phyloP scores from a whole-genome alignment of 495 filamentous ascomycete genomes.

The Venustampulla echinocandica region DNA sequence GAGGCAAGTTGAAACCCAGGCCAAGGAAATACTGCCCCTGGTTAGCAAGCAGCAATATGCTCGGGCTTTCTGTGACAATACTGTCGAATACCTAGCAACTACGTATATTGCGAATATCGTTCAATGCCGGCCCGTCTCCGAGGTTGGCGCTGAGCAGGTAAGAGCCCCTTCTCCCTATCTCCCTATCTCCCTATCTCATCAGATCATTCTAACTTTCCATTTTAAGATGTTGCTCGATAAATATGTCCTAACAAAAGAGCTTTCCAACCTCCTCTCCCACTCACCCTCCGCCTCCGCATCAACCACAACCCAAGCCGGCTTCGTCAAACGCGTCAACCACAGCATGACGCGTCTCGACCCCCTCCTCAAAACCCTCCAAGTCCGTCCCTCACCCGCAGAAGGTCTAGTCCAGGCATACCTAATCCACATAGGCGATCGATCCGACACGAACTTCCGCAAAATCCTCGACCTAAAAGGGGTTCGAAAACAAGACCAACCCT shows the following conservation, averaged over 20 bases:
- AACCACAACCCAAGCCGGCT: slow-evolving; percentile 47
- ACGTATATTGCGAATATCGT: slow-evolving; percentile 78
- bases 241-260: slow-evolving; percentile 80
- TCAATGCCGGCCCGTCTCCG: slow-evolving; percentile 79
- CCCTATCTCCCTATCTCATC: neutral
- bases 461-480: slow-evolving; percentile 91
- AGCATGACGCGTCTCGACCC: slow-evolving; percentile 82
- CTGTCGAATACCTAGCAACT: slow-evolving; percentile 76
- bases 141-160: slow-evolving; percentile 93
- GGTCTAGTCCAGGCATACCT: slow-evolving; percentile 95
- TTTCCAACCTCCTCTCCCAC: slow-evolving; percentile 57
- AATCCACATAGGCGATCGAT: slow-evolving; percentile 83
- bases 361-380: slow-evolving; percentile 93
- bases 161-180: neutral
- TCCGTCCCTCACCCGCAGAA: slow-evolving; percentile 82
- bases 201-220: slow-evolving; percentile 16
- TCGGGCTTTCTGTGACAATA: slow-evolving; percentile 85
- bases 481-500: slow-evolving; percentile 68
- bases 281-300: slow-evolving; percentile 35
- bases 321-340: slow-evolving; percentile 79
- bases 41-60: slow-evolving; percentile 93
- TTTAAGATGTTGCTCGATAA: slow-evolving; percentile 80
- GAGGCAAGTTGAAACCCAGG: slow-evolving; percentile 55
- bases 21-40: slow-evolving; percentile 62
- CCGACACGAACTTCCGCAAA: slow-evolving; percentile 91